phyloP scores from a whole-genome alignment of 225 moss, liverwort and hornwort species.

The Rhytidiadelphus loreus region DNA sequence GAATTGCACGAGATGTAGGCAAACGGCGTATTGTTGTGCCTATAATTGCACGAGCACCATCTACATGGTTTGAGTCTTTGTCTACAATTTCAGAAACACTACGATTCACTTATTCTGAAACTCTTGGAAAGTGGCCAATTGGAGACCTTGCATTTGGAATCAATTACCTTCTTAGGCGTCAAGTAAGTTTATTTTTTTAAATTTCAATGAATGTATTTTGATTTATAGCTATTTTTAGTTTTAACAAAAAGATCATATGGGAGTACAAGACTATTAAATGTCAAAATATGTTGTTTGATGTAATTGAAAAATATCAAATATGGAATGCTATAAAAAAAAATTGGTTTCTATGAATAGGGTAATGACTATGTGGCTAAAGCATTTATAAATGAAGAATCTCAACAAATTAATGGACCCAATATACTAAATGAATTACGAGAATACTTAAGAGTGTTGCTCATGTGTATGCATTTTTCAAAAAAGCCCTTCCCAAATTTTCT shows the following conservation, averaged over 20 bases:
- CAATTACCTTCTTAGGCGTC: slow-evolving; percentile 62
- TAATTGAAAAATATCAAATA: neutral
- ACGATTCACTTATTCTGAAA: slow-evolving; percentile 81
- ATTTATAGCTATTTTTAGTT: neutral
- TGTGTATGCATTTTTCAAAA: slow-evolving; percentile 94
- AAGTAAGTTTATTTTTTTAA: neutral
- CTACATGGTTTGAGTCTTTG: slow-evolving; percentile 86
- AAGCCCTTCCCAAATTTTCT: slow-evolving; percentile 59
- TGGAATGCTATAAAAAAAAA: neutral
- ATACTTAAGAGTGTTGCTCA: slow-evolving; percentile 34
- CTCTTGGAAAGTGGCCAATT: slow-evolving; percentile 93
- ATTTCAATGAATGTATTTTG: neutral
- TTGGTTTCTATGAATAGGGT: neutral
- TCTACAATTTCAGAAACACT: slow-evolving; percentile 84
- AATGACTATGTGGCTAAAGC: slow-evolving; percentile 61
- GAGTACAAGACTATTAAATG: fast-evolving
- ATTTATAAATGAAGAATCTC: slow-evolving; percentile 39
- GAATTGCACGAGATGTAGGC: slow-evolving; percentile 37
- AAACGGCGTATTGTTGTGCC: slow-evolving; percentile 49
- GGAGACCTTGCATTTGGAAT: slow-evolving; percentile 92
- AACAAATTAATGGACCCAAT: slow-evolving; percentile 22
- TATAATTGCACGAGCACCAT: slow-evolving; percentile 74
- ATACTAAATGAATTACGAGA: slow-evolving; percentile 51
- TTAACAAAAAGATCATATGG: fast-evolving
- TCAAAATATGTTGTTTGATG: neutral